Evolutionary conservation across 2,329 filamentous ascomycete genomes (phyloP).

Genomic region (Fusarium tuaranense): DNA sequence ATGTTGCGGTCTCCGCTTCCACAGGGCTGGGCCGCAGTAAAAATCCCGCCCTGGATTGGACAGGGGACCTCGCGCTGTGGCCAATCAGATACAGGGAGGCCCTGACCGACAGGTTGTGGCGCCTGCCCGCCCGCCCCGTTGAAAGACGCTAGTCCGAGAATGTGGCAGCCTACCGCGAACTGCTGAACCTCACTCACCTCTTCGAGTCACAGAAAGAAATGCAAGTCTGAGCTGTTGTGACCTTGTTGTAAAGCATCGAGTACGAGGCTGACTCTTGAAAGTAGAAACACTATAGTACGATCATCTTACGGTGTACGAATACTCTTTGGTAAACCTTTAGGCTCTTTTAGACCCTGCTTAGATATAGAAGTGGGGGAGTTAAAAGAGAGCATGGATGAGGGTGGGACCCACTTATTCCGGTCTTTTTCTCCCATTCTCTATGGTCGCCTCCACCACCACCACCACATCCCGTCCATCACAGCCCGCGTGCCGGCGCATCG

Average conservation of each 20-base stretch:
- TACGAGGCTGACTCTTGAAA: neutral
- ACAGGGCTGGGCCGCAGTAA: conserved; percentile 34
- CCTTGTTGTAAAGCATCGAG: neutral
- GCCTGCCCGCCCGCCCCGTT: conserved; percentile 32
- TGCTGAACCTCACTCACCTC: conserved; percentile 15
- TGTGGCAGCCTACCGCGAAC: conserved; percentile 23
- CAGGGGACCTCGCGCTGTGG: neutral
- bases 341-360: neutral
- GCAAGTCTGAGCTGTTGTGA: neutral
- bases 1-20: conserved; percentile 20
- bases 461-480: neutral
- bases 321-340: neutral
- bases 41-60: conserved; percentile 25
- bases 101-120: conserved; percentile 33
- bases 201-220: neutral
- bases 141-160: conserved; percentile 14
- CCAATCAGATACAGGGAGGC: conserved; percentile 19
- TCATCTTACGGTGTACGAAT: neutral
- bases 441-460: neutral
- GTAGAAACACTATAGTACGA: neutral
- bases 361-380: conserved; percentile 1
- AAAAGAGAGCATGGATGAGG: neutral
- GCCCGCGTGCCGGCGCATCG: neutral
- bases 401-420: neutral
- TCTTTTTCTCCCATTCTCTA: conserved; percentile 10